Base-by-base conservation (phyloP, 2,329 filamentous ascomycete genomes). In the Apiospora aurea region DNA sequence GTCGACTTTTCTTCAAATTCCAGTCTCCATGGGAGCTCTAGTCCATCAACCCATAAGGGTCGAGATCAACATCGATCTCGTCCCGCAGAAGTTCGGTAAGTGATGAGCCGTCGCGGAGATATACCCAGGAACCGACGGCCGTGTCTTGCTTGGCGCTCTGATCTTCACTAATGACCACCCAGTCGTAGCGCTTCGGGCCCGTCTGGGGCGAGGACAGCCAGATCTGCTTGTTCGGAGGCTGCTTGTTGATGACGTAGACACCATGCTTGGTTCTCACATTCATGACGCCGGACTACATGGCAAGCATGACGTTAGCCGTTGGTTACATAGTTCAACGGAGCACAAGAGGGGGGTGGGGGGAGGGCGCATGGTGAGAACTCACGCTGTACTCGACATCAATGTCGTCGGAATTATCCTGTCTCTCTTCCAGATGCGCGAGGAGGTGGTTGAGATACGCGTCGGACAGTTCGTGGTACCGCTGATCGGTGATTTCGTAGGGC, bases 171-270 rank as follows among this genome's bases (percentile, higher is more conserved):
- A 86, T 77, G 69, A 95, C 81, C 71, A 97, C 93, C 89, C 94
- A 99, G 82, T 98, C 95, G 85, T 92, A 99, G 72, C 96, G 92
- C 84, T 98, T 98, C 18, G 96, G 96, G 0, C 96, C 96, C 7
- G 94, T 95, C 70, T 94, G 86, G 4, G 96, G 96, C 61, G 94
- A 97, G 49, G 94, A 96, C 66, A 98, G 90, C 96, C 96, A 99
- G 80, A 99, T 97, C 81, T 93, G 96, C 86, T 95, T 96, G 87
- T 98, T 98, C 26, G 96, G 95, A 0, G 96, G 96, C 82, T 99
- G 96, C 83, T 99, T 99, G 89, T 99, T 99, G 84, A 99, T 89
- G 73, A 99, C 94, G 80, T 97, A 99, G 43, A 90, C 96, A 74
- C 95, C 95, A 69, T 90, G 86, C 16, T 87, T 85, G 1, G 90